Conservation (phyloP, 176 grass and related monocot genomes). For the Triticum turgidum region DNA sequence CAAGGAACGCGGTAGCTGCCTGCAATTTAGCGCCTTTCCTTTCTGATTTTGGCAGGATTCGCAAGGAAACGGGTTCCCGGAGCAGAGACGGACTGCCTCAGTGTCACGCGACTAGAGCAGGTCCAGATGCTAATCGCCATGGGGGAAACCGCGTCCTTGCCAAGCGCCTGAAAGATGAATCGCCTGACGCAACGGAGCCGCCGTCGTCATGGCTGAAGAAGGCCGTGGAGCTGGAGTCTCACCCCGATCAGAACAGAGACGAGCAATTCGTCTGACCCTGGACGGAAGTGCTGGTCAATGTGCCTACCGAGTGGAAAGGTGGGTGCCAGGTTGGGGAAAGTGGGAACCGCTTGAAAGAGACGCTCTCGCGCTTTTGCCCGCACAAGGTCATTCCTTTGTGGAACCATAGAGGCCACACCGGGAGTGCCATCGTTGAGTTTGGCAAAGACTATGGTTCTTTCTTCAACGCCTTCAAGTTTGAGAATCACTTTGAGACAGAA, state of each 20-base stretch:
- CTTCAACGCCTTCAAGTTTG: slow-evolving; percentile 34
- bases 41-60: background rate
- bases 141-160: background rate
- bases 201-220: background rate
- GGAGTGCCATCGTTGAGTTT: slow-evolving; percentile 46
- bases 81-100: background rate
- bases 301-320: slow-evolving; percentile 43
- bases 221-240: slow-evolving; percentile 1
- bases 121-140: background rate
- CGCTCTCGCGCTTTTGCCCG: slow-evolving; percentile 1
- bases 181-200: background rate
- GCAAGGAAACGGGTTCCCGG: background rate
- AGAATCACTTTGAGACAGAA: slow-evolving; percentile 42
- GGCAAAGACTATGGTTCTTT: slow-evolving; percentile 44
- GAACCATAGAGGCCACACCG: slow-evolving; percentile 51
- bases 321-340: slow-evolving; percentile 38
- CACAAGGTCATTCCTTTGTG: slow-evolving; percentile 44
- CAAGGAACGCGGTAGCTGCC: background rate
- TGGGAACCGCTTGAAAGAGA: slow-evolving; percentile 12
- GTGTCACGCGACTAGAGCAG: background rate
- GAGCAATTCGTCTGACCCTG: slow-evolving; percentile 25
- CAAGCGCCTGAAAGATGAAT: slow-evolving; percentile 10
- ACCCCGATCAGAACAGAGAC: background rate
- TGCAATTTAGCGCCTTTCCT: background rate
- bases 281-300: slow-evolving; percentile 47